These are phyloP conservation scores for Danielozyma ontarioensis DNA, from an alignment of 805 yeast species.

Conservation along the genomic window DNA sequence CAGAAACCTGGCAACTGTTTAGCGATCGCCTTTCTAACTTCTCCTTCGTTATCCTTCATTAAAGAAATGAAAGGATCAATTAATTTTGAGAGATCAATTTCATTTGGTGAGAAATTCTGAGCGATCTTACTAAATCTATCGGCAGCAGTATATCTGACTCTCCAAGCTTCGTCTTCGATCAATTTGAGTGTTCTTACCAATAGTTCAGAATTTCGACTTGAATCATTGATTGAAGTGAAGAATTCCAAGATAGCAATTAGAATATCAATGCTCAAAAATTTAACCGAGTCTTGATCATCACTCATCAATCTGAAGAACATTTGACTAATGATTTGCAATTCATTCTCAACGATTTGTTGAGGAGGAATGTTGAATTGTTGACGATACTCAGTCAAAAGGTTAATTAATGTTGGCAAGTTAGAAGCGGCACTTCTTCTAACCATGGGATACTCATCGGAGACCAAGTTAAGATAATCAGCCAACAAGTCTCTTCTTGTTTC, in stretches of 20 bases:
- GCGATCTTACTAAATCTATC: slow-evolving; percentile 81
- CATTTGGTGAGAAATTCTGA: slow-evolving; percentile 52
- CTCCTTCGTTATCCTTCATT: slow-evolving; percentile 92
- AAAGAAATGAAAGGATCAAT: slow-evolving; percentile 69
- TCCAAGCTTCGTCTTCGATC: slow-evolving; percentile 90
- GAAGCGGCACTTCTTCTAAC: slow-evolving; percentile 93
- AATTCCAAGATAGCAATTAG: slow-evolving; percentile 74
- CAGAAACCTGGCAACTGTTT: slow-evolving; percentile 82
- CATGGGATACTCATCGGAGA: slow-evolving; percentile 94
- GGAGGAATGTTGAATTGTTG: slow-evolving; percentile 24
- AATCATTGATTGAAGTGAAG: slow-evolving; percentile 54
- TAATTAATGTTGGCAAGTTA: slow-evolving; percentile 70
- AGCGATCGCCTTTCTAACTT: slow-evolving; percentile 91
- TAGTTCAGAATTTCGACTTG: slow-evolving; percentile 56
- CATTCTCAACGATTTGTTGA: slow-evolving; percentile 41
- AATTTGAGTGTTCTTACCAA: slow-evolving; percentile 63
- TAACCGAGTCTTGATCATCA: slow-evolving; percentile 94
- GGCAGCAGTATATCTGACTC: slow-evolving; percentile 98
- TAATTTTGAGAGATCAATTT: slow-evolving; percentile 51
- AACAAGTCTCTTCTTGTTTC: slow-evolving; percentile 57
- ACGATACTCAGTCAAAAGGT: slow-evolving; percentile 43
- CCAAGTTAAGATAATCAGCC: slow-evolving; percentile 61
- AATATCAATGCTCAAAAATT: slow-evolving; percentile 83
- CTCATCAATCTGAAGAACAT: slow-evolving; percentile 75
- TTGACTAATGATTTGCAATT: slow-evolving; percentile 66